Evolutionary conservation across 2,329 filamentous ascomycete species (phyloP).

Genomic region (Ophiocordyceps sinensis): DNA sequence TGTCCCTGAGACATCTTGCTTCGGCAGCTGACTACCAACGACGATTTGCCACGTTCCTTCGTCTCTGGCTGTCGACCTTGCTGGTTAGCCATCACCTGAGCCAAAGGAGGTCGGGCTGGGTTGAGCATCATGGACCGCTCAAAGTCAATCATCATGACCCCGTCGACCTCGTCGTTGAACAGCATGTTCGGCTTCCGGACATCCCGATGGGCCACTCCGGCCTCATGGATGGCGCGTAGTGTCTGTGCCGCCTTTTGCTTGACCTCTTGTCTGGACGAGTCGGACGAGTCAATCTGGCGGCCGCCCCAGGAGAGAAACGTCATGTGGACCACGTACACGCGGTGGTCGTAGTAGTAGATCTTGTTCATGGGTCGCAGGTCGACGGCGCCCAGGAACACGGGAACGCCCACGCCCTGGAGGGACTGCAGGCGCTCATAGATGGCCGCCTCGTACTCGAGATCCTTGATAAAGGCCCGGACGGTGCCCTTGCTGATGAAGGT

Average conservation of each 20-base stretch:
- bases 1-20: too few species aligned
- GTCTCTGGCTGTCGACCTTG: too few species aligned
- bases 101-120: too few species aligned
- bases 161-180: constrained; percentile 8
- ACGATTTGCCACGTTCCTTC: too few species aligned
- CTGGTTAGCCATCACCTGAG: background rate
- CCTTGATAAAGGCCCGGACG: too few species aligned
- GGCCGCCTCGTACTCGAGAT: too few species aligned
- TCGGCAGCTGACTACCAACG: too few species aligned
- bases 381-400: constrained; percentile 22
- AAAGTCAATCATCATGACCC: constrained; percentile 14
- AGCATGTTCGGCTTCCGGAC: constrained; percentile 12
- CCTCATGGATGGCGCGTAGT: constrained; percentile 10
- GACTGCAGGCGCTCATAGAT: constrained; percentile 13
- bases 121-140: constrained; percentile 7
- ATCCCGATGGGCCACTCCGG: constrained; percentile 14
- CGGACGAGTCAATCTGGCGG: background rate
- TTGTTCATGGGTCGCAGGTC: constrained; percentile 17
- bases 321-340: constrained; percentile 17
- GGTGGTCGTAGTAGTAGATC: constrained; percentile 8
- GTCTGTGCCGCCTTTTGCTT: constrained; percentile 3
- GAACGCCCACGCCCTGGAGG: constrained; percentile 20
- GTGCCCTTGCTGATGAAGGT: constrained; percentile 25
- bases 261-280: background rate
- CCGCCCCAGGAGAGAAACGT: constrained; percentile 21